These are phyloP conservation scores for Macrocybe gigantea DNA, from an alignment of 768 basidiomycete genomes.

Conservation along the genomic window DNA sequence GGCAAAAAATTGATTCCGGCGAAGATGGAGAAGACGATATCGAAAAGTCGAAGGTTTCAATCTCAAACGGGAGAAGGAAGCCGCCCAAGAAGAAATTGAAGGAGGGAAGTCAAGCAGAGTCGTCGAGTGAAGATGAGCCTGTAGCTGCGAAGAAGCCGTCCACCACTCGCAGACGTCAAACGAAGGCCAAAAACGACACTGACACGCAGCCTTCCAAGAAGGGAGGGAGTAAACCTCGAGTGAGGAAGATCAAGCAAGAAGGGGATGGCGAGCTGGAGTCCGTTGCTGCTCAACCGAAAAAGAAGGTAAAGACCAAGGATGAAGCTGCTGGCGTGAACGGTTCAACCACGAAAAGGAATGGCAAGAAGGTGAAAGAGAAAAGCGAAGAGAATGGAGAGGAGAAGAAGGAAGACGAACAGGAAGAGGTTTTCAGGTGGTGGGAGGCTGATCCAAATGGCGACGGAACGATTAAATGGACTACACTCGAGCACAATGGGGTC, in stretches of 20 bases:
- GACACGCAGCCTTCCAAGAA: slow-evolving; percentile 40
- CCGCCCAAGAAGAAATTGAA: slow-evolving; percentile 65
- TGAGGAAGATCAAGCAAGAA: slow-evolving; percentile 54
- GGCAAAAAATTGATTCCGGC: slow-evolving; percentile 27
- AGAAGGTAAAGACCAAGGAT: slow-evolving; percentile 35
- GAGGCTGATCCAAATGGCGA: slow-evolving; percentile 70
- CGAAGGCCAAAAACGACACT: slow-evolving; percentile 43
- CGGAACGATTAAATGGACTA: slow-evolving; percentile 84
- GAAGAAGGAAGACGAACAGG: slow-evolving; percentile 64
- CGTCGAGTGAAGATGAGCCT: slow-evolving; percentile 30
- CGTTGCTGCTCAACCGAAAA: slow-evolving; percentile 41
- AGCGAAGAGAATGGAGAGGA: slow-evolving; percentile 36
- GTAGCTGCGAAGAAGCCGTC: slow-evolving; percentile 30
- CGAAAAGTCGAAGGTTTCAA: too few species aligned
- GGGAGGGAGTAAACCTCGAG: slow-evolving; percentile 35
- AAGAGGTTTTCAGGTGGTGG: slow-evolving; percentile 85
- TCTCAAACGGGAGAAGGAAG: slow-evolving; percentile 25
- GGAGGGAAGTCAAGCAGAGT: slow-evolving; percentile 27
- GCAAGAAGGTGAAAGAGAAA: slow-evolving; percentile 27
- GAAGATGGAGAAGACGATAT: slow-evolving; percentile 34
- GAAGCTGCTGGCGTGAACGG: slow-evolving; percentile 21
- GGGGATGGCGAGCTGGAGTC: slow-evolving; percentile 30
- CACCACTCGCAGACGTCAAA: slow-evolving; percentile 34
- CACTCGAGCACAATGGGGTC: slow-evolving; percentile 92
- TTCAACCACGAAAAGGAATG: slow-evolving; percentile 25